Evolutionary conservation across 129 eudicot species (phyloP), one percentile per base, ranked within the genome.

Genomic region (Centaurea solstitialis): DNA sequence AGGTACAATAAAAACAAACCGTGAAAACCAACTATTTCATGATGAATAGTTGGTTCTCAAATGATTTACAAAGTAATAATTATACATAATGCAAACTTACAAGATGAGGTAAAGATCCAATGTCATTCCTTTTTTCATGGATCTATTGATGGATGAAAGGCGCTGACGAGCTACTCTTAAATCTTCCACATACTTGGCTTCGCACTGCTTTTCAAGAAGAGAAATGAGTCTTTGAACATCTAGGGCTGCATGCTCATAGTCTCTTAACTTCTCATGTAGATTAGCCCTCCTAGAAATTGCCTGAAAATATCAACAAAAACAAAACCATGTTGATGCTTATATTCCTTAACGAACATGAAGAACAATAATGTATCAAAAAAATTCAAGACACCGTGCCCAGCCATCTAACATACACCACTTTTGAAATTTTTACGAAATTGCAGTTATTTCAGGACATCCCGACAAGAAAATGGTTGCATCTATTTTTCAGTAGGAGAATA

Each of bases 251-350:
- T 87, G 89, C 65, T 86, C 89, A 81, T 92, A 94, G 86, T 92
- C 97, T 85, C 98, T 88, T 72, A 94, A 92, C 90, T 84, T 88
- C 86, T 92, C 98, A 85, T 92, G 93, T 72, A 94, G 82, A 74
- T 92, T 94, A 7, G 98, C 97, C 83, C 98, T 90, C 84, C 97
- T 92, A 39, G 91, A 89, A 71, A 94, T 83, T 69, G 97, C 96
- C 98, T 94, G 88, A 40, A 81, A 70, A 64, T 64, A 64, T 64
- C 64, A 12, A 68, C 15, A 61, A 35, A 18, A 61, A 62, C 23
- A 59, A 22, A 61, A 37, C 12, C 7, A 12, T 57, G 21, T 18
- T 39, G 40, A 72, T 39, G 66, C 59, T 24, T 38, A 61, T 33
- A 11, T 2, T 45, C 22, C 69, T 68, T 50, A 50, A 12, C 5